phyloP scores from a whole-genome alignment of 495 filamentous ascomycete species.

The Aspergillus sclerotioniger region DNA sequence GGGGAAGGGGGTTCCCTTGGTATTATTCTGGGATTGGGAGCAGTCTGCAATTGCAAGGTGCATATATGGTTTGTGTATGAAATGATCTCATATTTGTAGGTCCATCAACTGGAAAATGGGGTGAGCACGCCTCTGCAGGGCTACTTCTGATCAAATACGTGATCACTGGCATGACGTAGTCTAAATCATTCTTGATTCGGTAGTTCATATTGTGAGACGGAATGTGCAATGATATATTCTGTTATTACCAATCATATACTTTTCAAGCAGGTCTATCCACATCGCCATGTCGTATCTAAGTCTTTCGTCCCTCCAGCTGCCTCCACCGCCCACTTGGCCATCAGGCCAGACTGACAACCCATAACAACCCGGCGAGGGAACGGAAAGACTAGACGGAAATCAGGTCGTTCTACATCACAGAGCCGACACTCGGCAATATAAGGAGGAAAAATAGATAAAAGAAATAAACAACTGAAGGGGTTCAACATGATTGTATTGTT shows the following conservation, averaged over 20 bases:
- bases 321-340: neutral
- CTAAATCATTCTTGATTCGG: too few relatives aligned
- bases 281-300: slow-evolving; percentile 9
- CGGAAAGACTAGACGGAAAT: neutral
- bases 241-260: slow-evolving; percentile 16
- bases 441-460: slow-evolving; percentile 1
- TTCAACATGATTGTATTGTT: slow-evolving; percentile 23
- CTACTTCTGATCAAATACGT: too few relatives aligned
- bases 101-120: too few relatives aligned
- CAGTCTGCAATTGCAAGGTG: too few relatives aligned
- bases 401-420: slow-evolving; percentile 6
- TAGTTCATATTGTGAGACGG: too few relatives aligned
- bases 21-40: too few relatives aligned
- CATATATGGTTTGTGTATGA: too few relatives aligned
- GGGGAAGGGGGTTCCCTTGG: too few relatives aligned
- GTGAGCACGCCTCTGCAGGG: too few relatives aligned
- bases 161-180: too few relatives aligned
- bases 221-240: neutral
- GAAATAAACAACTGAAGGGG: slow-evolving; percentile 11
- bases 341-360: neutral
- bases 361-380: neutral
- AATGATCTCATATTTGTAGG: too few relatives aligned
- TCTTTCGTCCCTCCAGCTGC: neutral
- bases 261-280: slow-evolving; percentile 16
- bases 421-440: slow-evolving; percentile 1